Conservation (phyloP, 2,329 filamentous ascomycete species). For the Ophiostoma sp. region DNA sequence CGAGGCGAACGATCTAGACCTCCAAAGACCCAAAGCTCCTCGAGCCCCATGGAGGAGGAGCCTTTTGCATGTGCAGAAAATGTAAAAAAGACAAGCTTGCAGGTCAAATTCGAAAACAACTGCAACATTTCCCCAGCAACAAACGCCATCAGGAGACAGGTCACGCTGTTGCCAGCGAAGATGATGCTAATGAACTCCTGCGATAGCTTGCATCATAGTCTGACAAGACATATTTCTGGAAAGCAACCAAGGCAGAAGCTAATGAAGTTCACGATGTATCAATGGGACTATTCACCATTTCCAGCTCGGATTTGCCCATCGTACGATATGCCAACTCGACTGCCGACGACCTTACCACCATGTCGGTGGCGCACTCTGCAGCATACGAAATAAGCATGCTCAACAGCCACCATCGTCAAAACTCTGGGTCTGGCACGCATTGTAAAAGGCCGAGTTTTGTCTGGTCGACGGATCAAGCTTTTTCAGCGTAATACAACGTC, state of each 20-base stretch:
- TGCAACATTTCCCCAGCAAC: constrained; percentile 3
- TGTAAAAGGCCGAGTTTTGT: neutral
- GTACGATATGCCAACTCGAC: neutral
- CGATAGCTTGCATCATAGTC: neutral
- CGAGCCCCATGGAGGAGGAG: neutral
- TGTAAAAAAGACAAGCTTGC: neutral
- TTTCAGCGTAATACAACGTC: neutral
- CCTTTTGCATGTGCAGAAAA: neutral
- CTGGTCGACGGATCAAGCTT: neutral
- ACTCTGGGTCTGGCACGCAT: neutral
- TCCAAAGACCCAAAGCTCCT: neutral
- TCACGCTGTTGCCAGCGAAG: neutral
- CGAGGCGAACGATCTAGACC: neutral
- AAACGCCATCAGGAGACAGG: neutral
- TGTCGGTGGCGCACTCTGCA: neutral
- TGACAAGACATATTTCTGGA: neutral
- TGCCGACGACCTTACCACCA: neutral
- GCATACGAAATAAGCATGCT: neutral
- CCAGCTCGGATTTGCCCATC: neutral
- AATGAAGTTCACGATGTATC: neutral
- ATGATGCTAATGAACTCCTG: neutral
- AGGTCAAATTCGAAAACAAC: neutral
- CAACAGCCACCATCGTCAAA: neutral
- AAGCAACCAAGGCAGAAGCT: neutral
- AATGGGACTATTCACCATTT: neutral